These are phyloP conservation scores for Pittosporum tobira DNA, from an alignment of 129 eudicot genomes.

Conservation along the genomic window DNA sequence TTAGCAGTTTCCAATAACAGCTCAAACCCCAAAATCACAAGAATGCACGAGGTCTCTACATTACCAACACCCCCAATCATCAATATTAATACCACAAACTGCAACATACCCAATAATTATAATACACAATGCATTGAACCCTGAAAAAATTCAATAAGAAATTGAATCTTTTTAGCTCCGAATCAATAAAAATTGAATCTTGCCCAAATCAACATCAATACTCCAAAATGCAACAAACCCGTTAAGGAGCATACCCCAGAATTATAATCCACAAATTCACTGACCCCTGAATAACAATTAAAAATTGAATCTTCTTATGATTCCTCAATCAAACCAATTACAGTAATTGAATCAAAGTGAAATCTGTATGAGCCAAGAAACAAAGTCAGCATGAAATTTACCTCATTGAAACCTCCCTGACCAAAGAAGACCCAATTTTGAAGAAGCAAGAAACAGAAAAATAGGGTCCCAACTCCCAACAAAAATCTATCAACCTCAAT, in stretches of 20 bases:
- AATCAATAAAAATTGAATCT: background rate
- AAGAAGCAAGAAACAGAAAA: conserved; percentile 5
- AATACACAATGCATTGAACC: too few relatives aligned
- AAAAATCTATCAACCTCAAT: too few relatives aligned
- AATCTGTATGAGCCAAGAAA: background rate
- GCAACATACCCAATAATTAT: too few relatives aligned
- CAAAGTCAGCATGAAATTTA: background rate
- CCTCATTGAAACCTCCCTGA: background rate
- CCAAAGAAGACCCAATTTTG: background rate
- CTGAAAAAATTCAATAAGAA: background rate
- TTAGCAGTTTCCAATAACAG: background rate
- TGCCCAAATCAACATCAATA: background rate
- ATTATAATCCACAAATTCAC: conserved; percentile 10
- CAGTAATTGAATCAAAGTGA: background rate
- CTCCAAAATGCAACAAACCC: conserved; percentile 3
- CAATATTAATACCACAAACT: too few relatives aligned
- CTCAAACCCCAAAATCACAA: too few relatives aligned
- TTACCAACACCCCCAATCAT: too few relatives aligned
- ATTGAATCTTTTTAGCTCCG: background rate
- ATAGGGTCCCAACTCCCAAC: too few relatives aligned
- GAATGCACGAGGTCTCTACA: too few relatives aligned
- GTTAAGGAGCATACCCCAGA: conserved; percentile 3
- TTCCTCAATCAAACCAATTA: background rate
- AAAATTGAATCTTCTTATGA: conserved; percentile 1
- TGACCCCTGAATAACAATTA: conserved; percentile 2